Conservation (phyloP, 305 asterid genomes). For the Solanum hybrid region DNA sequence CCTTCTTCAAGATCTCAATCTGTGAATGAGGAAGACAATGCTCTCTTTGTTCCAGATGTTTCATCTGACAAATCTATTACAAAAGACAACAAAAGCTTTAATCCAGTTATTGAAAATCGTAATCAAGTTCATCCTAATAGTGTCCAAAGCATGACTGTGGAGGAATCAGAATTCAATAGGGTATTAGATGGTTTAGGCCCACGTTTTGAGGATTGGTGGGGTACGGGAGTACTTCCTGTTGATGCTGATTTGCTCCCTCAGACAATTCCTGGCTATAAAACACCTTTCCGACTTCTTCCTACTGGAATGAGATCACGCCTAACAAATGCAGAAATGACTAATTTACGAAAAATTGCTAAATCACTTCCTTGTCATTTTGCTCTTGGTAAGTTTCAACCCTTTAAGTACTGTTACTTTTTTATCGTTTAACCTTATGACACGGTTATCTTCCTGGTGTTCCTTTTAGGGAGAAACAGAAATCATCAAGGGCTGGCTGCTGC, state of each 20-base stretch:
- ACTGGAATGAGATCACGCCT: conserved; percentile 81
- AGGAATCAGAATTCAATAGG: conserved; percentile 61
- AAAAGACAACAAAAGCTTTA: conserved; percentile 19
- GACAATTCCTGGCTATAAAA: conserved; percentile 76
- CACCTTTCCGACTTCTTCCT: conserved; percentile 96
- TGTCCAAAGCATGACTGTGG: conserved; percentile 44
- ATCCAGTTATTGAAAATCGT: conserved; percentile 32
- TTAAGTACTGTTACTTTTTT: background rate
- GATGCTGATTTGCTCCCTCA: conserved; percentile 97
- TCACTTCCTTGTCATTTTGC: conserved; percentile 95
- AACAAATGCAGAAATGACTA: conserved; percentile 95
- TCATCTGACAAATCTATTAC: conserved; percentile 36
- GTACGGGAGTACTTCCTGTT: conserved; percentile 93
- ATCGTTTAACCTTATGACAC: background rate
- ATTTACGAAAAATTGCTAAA: conserved; percentile 78
- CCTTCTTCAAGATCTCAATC: conserved; percentile 50
- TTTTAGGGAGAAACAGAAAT: conserved; percentile 83
- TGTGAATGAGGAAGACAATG: conserved; percentile 33
- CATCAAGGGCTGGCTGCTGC: conserved; percentile 96
- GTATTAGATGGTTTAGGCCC: conserved; percentile 89
- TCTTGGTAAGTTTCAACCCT: conserved; percentile 48
- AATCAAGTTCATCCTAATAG: conserved; percentile 24
- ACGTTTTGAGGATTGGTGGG: conserved; percentile 99
- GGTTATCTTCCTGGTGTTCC: background rate
- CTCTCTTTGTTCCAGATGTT: conserved; percentile 68